phyloP scores from a whole-genome alignment of 164 flowering plant genomes.

The Magnolia sinica region DNA sequence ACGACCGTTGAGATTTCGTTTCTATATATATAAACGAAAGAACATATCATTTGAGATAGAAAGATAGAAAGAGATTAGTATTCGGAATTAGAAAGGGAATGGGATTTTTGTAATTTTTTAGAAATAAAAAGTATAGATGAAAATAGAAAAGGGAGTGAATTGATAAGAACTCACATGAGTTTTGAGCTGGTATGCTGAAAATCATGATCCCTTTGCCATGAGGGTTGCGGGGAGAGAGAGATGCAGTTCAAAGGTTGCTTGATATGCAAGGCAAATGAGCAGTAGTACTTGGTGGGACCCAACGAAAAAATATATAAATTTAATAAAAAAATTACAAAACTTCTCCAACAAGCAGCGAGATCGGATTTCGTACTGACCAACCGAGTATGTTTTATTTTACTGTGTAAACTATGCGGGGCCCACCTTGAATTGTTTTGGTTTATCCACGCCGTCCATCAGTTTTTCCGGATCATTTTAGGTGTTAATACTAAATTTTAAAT shows the following conservation, averaged over 20 bases:
- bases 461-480: too few species aligned
- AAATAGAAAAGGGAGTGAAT: conserved; percentile 15
- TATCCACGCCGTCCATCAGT: neutral
- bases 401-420: neutral
- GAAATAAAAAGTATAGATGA: neutral
- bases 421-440: neutral
- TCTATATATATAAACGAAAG: neutral
- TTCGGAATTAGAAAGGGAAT: neutral
- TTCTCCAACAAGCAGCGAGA: neutral
- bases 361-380: neutral
- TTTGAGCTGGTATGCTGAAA: conserved; percentile 60
- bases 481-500: neutral
- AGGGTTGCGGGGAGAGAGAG: conserved; percentile 30
- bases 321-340: neutral
- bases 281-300: conserved; percentile 72
- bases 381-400: too few species aligned
- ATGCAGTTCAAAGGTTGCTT: conserved; percentile 56
- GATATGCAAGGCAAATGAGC: conserved; percentile 79
- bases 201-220: conserved; percentile 76
- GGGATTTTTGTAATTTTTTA: neutral
- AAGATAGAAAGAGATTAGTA: neutral
- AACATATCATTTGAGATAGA: neutral
- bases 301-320: neutral
- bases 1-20: neutral
- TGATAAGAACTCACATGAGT: conserved; percentile 75